A percentile compares a stretch with the other conserved stretches of the same genome.
These are phyloP conservation scores for Crotalaria pallida DNA, from an alignment of 306 rosid genomes.

Conservation along the genomic window DNA sequence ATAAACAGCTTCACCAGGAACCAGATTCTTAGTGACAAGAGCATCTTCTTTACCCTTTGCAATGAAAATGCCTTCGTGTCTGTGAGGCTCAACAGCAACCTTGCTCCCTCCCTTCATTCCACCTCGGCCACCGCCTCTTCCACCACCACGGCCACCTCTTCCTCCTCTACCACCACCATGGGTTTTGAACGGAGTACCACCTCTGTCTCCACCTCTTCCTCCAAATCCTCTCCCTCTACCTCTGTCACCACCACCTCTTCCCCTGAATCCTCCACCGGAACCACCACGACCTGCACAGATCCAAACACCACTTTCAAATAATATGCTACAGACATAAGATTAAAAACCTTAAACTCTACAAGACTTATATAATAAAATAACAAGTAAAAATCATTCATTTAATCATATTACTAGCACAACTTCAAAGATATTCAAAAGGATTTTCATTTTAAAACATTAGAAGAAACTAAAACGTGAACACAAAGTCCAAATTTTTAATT, in stretches of 20 bases:
- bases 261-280: slow-evolving; percentile 24
- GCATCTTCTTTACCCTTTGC: slow-evolving; percentile 94
- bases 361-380: too few relatives aligned
- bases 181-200: neutral
- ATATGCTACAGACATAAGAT: neutral
- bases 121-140: slow-evolving; percentile 16
- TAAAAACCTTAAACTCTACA: neutral
- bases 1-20: slow-evolving; percentile 88
- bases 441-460: neutral
- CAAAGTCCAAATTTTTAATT: neutral
- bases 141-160: neutral
- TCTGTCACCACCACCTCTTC: slow-evolving; percentile 23
- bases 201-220: slow-evolving; percentile 22
- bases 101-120: slow-evolving; percentile 47
- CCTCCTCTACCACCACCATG: slow-evolving; percentile 22
- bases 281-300: slow-evolving; percentile 31
- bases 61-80: slow-evolving; percentile 83
- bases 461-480: neutral
- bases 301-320: neutral
- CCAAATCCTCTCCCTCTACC: slow-evolving; percentile 36
- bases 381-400: neutral
- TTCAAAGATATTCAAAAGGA: neutral
- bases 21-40: slow-evolving; percentile 83
- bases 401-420: neutral
- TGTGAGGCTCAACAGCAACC: slow-evolving; percentile 45